phyloP scores from a whole-genome alignment of 257 asterid genomes.

The Capsicum rhomboideum region DNA sequence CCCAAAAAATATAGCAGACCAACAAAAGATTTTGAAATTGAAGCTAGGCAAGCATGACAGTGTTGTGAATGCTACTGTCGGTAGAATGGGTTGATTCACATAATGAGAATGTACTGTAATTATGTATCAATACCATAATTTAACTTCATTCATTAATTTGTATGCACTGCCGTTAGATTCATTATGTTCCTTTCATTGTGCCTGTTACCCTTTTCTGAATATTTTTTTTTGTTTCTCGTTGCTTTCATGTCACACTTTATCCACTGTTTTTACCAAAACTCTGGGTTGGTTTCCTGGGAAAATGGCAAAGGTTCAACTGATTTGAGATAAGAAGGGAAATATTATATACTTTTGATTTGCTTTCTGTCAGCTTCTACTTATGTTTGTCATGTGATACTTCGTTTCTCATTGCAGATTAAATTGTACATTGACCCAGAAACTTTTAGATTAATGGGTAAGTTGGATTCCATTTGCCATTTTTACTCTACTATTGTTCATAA shows the following conservation, averaged over 20 bases:
- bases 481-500: neutral
- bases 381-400: neutral
- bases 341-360: neutral
- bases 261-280: neutral
- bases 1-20: neutral
- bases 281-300: neutral
- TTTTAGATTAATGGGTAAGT: conserved; percentile 64
- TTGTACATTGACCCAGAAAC: conserved; percentile 64
- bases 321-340: neutral
- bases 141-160: neutral
- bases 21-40: neutral
- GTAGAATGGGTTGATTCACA: neutral
- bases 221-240: neutral
- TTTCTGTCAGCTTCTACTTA: neutral
- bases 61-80: neutral
- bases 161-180: neutral
- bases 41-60: neutral
- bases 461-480: neutral
- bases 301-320: neutral
- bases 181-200: neutral
- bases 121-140: neutral
- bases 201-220: neutral
- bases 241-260: neutral
- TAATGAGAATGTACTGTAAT: neutral
- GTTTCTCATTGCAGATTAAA: conserved; percentile 48